Evolutionary conservation across 768 basidiomycete species (phyloP).

Genomic region (Mycena rebaudengoi): DNA sequence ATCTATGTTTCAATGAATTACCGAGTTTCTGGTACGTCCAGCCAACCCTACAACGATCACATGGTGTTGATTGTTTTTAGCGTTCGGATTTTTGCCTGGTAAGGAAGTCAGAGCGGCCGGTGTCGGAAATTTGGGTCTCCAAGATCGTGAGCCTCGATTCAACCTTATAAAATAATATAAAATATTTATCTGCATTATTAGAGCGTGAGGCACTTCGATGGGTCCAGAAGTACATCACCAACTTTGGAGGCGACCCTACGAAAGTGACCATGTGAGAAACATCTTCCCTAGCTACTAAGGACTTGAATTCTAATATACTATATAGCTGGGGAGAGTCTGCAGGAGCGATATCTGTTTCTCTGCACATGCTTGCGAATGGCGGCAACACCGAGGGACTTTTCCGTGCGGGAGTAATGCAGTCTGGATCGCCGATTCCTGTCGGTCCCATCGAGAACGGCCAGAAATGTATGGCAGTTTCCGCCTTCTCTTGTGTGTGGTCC

Average conservation of each 20-base stretch:
- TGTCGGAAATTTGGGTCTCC: slow-evolving; percentile 71
- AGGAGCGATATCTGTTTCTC: slow-evolving; percentile 61
- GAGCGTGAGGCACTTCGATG: slow-evolving; percentile 67
- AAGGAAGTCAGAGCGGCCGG: slow-evolving; percentile 61
- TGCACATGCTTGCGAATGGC: slow-evolving; percentile 58
- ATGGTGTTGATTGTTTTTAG: slow-evolving; percentile 28
- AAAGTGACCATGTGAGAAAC: slow-evolving; percentile 64
- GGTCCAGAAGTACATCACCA: slow-evolving; percentile 70
- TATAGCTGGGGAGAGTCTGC: slow-evolving; percentile 51
- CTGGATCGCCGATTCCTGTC: slow-evolving; percentile 55
- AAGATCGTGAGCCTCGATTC: slow-evolving; percentile 57
- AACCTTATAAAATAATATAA: background rate
- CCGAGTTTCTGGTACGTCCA: slow-evolving; percentile 41
- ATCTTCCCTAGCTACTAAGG: background rate
- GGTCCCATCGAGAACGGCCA: slow-evolving; percentile 54
- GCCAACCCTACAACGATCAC: background rate
- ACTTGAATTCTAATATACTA: background rate
- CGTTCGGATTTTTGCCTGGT: slow-evolving; percentile 61
- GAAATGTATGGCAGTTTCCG: slow-evolving; percentile 26
- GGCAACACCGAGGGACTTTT: slow-evolving; percentile 57
- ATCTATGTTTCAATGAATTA: slow-evolving; percentile 68
- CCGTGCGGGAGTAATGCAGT: slow-evolving; percentile 61
- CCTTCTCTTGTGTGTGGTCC: background rate
- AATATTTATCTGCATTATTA: too few species aligned
- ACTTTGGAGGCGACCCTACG: slow-evolving; percentile 71